Base-by-base conservation (phyloP, 345 rosid species). In the Eutrema yunnanense region DNA sequence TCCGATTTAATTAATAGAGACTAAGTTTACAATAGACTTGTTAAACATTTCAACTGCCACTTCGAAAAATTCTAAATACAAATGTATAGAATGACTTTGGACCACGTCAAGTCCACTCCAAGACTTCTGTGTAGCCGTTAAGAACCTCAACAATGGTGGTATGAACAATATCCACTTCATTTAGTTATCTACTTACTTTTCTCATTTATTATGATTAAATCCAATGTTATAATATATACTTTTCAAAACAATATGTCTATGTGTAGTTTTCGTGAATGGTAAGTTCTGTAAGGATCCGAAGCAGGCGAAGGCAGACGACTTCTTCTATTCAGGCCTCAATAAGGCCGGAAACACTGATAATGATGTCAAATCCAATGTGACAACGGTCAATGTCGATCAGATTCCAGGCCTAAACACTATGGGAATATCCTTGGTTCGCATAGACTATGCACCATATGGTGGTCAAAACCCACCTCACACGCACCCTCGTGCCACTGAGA, bases 401-500 rank as follows among this genome's bases (percentile, higher is more conserved):
- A 16, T 48, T 48, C 52, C 52, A 6, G 50, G 22, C 9, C 9
- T 48, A 48, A 48, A 48, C 52, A 48, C 27, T 14, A 16, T 48
- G 52, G 52, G 52, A 48, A 48, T 48, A 48, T 48, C 52, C 10
- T 14, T 48, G 27, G 52, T 48, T 16, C 10, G 27, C 27, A 46
- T 46, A 48, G 27, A 47, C 9, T 47, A 14, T 7, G 52, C 27
- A 7, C 52, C 52, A 47, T 6, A 47, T 16, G 52, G 27, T 9
- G 52, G 27, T 9, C 52, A 47, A 47, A 47, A 48, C 52, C 52
- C 52, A 2, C 52, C 26, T 48, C 27, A 16, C 27, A 48, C 10
- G 9, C 52, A 48, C 27, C 52, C 52, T 38, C 10, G 41, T 2
- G 10, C 41, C 41, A 38, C 80, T 0, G 83, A 82, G 67, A 9